Evolutionary conservation across 306 rosid species (phyloP), one percentile per base, ranked within the genome.

Genomic region (Delonix regia): DNA sequence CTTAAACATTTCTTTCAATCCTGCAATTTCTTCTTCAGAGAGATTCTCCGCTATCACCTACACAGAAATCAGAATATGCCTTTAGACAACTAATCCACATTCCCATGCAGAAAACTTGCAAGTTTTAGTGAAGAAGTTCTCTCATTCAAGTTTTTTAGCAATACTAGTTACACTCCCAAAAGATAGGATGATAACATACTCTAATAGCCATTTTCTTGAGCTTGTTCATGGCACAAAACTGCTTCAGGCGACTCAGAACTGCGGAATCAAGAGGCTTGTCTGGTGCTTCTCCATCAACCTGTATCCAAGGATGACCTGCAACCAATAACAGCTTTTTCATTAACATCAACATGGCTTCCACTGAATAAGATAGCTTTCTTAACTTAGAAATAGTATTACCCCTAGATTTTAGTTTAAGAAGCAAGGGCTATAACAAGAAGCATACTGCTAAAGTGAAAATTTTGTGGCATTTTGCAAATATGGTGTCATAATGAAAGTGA

Each of bases 281-380:
- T n/a, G 85, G 87, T 71, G 92, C 97, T 80, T 86, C 74, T 72
- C 90, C 98, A 78, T 93, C 89, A 75, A 81, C 83, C 80, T 84
- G 94, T 84, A 91, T 83, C 98, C 98, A 93, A 55, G 98, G 98
- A 60, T 93, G 98, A 82, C 90, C 97, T 93, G 76, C 72, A 83
- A 69, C 64, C 66, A 77, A 80, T 63, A 38, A 51, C 27, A 65
- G 57, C 44, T 60, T 56, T 21, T 6, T 64, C 56, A 71, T 56
- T 33, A 18, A 78, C 69, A 74, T 38, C 4, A 64, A 19, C 4
- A 9, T 18, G 25, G 25, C 69, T 34, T 33, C 41, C 25, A n/a
- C n/a, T n/a, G n/a, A n/a, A n/a, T n/a, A n/a, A n/a, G n/a, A n/a
- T n/a, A n/a, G n/a, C n/a, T n/a, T n/a, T n/a, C n/a, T n/a, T n/a